phyloP scores from a whole-genome alignment of 768 basidiomycete genomes.

The Lactifluus piperatus region DNA sequence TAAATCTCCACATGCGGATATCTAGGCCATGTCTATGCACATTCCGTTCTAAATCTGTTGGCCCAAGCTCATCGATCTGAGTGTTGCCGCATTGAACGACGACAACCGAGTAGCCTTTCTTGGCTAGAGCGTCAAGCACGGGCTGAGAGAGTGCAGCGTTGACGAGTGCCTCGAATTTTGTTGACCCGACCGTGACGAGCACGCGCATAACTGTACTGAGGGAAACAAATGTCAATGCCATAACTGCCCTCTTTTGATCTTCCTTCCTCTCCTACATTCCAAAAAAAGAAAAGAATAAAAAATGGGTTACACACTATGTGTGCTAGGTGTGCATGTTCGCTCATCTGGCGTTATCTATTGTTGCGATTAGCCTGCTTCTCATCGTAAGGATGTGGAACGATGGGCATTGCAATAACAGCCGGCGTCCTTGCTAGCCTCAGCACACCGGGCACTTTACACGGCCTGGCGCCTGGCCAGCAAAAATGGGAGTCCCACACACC shows the following conservation, averaged over 20 bases:
- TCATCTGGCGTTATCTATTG: slow-evolving; percentile 7
- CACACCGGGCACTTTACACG: slow-evolving; percentile 26
- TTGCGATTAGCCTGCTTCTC: slow-evolving; percentile 19
- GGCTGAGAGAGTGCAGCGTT: slow-evolving; percentile 45
- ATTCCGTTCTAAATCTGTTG: slow-evolving; percentile 16
- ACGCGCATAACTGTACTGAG: slow-evolving; percentile 27
- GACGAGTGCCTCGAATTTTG: slow-evolving; percentile 72
- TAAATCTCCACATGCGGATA: slow-evolving; percentile 67
- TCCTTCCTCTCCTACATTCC: not conserved
- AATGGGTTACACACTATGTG: slow-evolving; percentile 92
- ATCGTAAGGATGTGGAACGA: slow-evolving; percentile 85
- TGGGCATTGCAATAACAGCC: slow-evolving; percentile 93
- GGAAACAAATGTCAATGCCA: not conserved
- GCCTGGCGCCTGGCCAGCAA: slow-evolving; percentile 21
- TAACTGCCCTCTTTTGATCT: not conserved
- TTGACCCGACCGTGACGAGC: slow-evolving; percentile 88
- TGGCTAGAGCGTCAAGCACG: slow-evolving; percentile 46
- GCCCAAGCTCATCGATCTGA: slow-evolving; percentile 30
- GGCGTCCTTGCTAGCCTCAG: slow-evolving; percentile 85
- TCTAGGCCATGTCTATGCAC: slow-evolving; percentile 34
- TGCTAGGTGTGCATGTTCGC: slow-evolving; percentile 47
- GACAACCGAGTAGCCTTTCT: slow-evolving; percentile 49
- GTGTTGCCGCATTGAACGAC: slow-evolving; percentile 78
- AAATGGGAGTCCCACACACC: slow-evolving; percentile 68
- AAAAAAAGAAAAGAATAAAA: slow-evolving; percentile 2